phyloP scores from a whole-genome alignment of 352 stramenopile genomes.

The Globisporangium paddicum region DNA sequence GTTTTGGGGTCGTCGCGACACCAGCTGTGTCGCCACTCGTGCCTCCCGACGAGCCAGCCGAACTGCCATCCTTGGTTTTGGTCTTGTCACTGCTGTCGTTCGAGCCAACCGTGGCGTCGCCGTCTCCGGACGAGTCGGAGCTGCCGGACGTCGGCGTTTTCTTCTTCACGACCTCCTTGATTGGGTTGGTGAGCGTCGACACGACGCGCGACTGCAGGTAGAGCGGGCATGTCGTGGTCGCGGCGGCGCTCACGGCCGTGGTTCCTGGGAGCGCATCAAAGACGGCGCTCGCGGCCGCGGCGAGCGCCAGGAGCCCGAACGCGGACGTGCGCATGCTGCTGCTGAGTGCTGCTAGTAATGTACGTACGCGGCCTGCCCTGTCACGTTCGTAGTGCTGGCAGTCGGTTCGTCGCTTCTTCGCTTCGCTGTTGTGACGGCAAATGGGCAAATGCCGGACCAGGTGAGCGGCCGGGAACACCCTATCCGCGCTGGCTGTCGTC shows the following conservation, averaged over 20 bases:
- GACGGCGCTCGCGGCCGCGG: slow-evolving; percentile 17
- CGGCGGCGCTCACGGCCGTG: slow-evolving; percentile 13
- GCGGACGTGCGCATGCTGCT: slow-evolving; percentile 4
- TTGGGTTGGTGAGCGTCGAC: slow-evolving; percentile 59
- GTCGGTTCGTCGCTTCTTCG: neutral
- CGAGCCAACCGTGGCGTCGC: slow-evolving; percentile 12
- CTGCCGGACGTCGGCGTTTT: slow-evolving; percentile 20
- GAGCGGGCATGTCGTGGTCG: slow-evolving; percentile 51
- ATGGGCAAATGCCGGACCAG: neutral
- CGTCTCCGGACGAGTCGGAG: slow-evolving; percentile 18
- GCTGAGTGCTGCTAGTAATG: neutral
- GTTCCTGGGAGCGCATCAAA: slow-evolving; percentile 14
- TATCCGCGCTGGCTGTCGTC: neutral
- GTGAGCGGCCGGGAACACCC: neutral
- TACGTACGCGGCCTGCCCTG: neutral
- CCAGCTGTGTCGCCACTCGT: neutral
- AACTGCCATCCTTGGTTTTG: slow-evolving; percentile 3
- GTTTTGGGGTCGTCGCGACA: slow-evolving; percentile 6
- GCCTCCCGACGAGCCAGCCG: neutral
- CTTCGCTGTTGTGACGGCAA: neutral
- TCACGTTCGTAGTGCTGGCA: no score
- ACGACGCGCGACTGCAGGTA: slow-evolving; percentile 48
- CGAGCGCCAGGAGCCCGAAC: slow-evolving; percentile 20
- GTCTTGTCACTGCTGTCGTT: slow-evolving; percentile 1
- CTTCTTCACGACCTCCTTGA: slow-evolving; percentile 33